Conservation (phyloP, 768 basidiomycete species). For the Suillus weaverae region DNA sequence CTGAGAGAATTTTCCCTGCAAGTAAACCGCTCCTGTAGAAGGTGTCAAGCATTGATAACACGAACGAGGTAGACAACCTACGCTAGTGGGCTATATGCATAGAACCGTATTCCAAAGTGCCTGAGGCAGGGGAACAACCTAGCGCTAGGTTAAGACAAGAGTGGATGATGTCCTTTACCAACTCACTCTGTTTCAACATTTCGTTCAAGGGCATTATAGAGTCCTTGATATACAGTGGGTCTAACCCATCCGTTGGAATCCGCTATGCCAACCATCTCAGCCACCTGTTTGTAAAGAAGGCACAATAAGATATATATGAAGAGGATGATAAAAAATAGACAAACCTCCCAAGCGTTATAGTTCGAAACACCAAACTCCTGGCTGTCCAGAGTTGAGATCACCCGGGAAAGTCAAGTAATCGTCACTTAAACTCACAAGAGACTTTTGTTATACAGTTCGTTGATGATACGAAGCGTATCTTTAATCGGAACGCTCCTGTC, state of each 20-base stretch:
- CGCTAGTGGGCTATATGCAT: slow-evolving; percentile 30
- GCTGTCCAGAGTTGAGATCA: slow-evolving; percentile 6
- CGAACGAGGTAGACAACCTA: slow-evolving; percentile 3
- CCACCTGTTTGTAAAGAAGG: slow-evolving; percentile 29
- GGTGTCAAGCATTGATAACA: background rate
- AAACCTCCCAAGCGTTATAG: slow-evolving; percentile 34
- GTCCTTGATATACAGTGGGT: slow-evolving; percentile 50
- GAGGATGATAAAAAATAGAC: background rate
- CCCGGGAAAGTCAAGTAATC: background rate
- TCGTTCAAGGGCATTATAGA: slow-evolving; percentile 49
- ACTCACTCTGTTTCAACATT: slow-evolving; percentile 37
- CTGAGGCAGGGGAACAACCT: slow-evolving; percentile 42
- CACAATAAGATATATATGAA: background rate
- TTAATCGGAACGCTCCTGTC: slow-evolving; percentile 46
- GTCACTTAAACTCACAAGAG: slow-evolving; percentile 39
- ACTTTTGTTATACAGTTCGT: slow-evolving; percentile 52
- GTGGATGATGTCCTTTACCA: background rate
- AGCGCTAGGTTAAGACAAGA: background rate
- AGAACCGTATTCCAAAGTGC: slow-evolving; percentile 42
- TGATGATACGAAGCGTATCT: slow-evolving; percentile 45
- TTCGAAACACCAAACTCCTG: slow-evolving; percentile 18
- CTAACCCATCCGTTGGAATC: slow-evolving; percentile 46
- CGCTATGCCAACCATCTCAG: slow-evolving; percentile 44
- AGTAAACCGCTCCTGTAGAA: slow-evolving; percentile 7
- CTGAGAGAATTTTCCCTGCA: slow-evolving; percentile 12